Evolutionary conservation across 345 rosid genomes (phyloP).

Genomic region (Rhodamnia argentea): DNA sequence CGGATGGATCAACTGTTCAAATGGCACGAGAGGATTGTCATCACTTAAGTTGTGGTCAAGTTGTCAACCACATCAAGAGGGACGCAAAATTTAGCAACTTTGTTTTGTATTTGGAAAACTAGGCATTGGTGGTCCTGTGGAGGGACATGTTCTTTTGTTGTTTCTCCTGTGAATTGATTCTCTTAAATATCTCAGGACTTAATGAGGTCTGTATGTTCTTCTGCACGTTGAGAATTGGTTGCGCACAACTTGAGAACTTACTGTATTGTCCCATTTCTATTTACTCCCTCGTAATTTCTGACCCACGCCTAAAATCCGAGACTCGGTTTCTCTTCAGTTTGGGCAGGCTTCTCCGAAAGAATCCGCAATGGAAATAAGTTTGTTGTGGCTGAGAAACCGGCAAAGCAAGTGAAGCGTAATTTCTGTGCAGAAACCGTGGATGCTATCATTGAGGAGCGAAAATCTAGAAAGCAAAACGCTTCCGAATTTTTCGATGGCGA

Average conservation of each 20-base stretch:
- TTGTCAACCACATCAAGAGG: neutral
- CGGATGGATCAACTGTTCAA: neutral
- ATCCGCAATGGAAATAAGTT: constrained; percentile 75
- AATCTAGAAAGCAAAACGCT: constrained; percentile 46
- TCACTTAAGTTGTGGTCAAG: neutral
- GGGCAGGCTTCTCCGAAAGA: constrained; percentile 95
- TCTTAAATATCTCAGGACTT: neutral
- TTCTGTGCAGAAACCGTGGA: constrained; percentile 60
- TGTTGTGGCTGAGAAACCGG: constrained; percentile 65
- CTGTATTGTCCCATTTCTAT: neutral
- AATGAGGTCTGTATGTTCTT: neutral
- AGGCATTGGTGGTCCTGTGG: neutral
- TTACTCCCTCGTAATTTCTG: neutral
- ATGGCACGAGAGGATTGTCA: neutral
- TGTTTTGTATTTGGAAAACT: neutral
- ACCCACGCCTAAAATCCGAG: neutral
- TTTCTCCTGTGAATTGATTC: neutral
- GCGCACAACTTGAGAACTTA: neutral
- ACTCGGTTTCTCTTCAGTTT: constrained; percentile 34
- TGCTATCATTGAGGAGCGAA: constrained; percentile 53
- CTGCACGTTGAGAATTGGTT: neutral
- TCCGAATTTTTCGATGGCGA: constrained; percentile 56
- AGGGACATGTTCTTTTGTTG: neutral
- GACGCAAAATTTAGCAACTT: neutral
- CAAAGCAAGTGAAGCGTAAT: constrained; percentile 41